Evolutionary conservation across 1,139 yeast genomes (phyloP), one percentile per base, ranked within the genome.

Genomic region (Taphrina pruni): DNA sequence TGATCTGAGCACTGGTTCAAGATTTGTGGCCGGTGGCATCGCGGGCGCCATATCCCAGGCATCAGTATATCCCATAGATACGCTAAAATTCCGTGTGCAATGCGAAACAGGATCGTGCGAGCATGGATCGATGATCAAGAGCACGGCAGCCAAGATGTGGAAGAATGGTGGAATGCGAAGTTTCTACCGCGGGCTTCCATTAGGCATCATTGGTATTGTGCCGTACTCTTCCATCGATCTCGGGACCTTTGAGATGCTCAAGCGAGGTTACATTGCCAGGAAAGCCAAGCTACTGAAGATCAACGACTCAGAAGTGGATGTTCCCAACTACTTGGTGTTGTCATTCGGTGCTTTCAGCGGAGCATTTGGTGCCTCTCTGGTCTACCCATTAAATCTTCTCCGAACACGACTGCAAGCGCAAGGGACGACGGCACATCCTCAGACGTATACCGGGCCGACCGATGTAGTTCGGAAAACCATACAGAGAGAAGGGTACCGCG

Each of bases 331-430:
- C 74, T 83, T 88, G 69, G 97, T 94, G 4, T 81, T 94, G 70
- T 85, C 93, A 4, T 86, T 95, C 84, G 99, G 99, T 72, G 99
- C 99, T 0, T 82, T 90, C 66, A 89, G 97, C 52, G 99, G 99
- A 32, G 85, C 97, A 3, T 90, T 94, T 73, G 99, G 99, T 69
- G 99, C 99, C 4, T 87, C 97, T 0, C 86, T 89, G 55, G 99
- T 94, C 12, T 94, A 94, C 77, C 99, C 99, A 1, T 85, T 94
- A 61, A 94, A 94, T 76, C 82, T 94, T 69, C 80, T 94, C 66
- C 84, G 99, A 79, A 95, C 99, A 0, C 86, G 99, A 79, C 81
- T 94, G 72, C 99, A 94, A 80, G 97, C 99, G 0, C 99, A 94
- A 78, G 99, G 98, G 0, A 94, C 99, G 0, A 89, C 84, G 76